Evolutionary conservation across 1,139 yeast genomes (phyloP), one percentile per base, ranked within the genome.

Genomic region (Taphrina wiesneri): DNA sequence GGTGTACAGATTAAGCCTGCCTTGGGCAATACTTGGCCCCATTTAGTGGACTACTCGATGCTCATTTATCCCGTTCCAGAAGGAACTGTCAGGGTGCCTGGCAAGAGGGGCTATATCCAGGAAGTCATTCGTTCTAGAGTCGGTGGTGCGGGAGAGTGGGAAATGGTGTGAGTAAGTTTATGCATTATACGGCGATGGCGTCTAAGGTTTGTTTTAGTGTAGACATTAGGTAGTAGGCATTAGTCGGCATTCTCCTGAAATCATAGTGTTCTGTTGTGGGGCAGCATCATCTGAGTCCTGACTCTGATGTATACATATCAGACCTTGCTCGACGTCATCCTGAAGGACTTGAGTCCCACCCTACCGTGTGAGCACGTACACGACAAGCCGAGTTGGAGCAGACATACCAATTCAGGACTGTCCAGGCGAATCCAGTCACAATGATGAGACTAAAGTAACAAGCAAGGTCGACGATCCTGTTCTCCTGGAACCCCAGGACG

Each of bases 11-110:
- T 49, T 19, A 57, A 65, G 30, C 67, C 67, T 26, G 67, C 67
- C 11, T 19, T 65, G 46, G 67, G 67, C 41, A 43, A 30, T 7
- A 51, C 67, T 23, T 65, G 64, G 64, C 65, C 67, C 7, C 64
- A 65, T 41, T 49, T 65, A 26, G 39, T 61, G 45, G 67, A 65
- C 26, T 51, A 56, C 30, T 43, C 53, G 9, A 51, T 65, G 30
- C 26, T 65, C 45, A 57, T 65, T 15, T 49, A 61, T n/a, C 59
- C 60, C 19, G 56, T 49, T 6, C 51, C 60, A 17, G 49, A 51
- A 19, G 60, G 54, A 17, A 41, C 47, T 6, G 47, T 36, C 30
- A 36, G 60, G 26, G 54, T 45, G 15, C 56, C 54, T 2, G 61
- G 60, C 39, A 53, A 54, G 32, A 15, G 52, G 23, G 64, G 64